Conservation (phyloP, 108 stramenopile species). For the Schizochytrium sp. region DNA sequence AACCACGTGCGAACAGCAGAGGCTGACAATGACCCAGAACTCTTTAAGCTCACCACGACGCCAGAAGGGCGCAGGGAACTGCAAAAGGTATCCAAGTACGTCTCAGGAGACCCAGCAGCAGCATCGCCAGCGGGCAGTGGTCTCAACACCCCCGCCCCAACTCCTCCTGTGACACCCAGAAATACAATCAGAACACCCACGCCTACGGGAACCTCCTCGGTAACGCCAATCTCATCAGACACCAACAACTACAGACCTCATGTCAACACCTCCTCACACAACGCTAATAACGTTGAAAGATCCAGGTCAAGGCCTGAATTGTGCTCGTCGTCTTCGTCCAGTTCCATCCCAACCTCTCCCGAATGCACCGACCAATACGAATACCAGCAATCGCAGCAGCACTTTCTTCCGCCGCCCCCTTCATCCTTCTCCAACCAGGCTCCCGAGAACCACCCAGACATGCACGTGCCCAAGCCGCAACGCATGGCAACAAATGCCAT, state of each 20-base stretch:
- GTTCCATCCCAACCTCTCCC: neutral
- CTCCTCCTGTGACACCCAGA: neutral
- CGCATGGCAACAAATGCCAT: neutral
- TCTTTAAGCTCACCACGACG: conserved; percentile 43
- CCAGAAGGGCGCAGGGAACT: conserved; percentile 32
- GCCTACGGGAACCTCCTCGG: neutral
- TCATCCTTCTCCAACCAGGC: neutral
- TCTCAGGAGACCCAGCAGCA: neutral
- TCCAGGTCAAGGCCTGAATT: no score
- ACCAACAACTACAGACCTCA: no score
- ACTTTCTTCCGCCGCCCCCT: neutral
- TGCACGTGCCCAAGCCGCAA: neutral
- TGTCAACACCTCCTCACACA: no score
- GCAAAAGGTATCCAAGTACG: conserved; percentile 34
- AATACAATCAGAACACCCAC: neutral
- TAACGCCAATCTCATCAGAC: no score
- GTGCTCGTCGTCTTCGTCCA: neutral
- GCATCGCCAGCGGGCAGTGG: conserved; percentile 15
- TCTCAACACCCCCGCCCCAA: neutral
- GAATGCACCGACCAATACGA: neutral
- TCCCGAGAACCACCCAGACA: neutral
- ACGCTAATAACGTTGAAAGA: no score
- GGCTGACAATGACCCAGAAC: conserved; percentile 15
- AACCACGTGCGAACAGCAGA: conserved; percentile 31
- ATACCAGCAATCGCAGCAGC: no score